phyloP scores from a whole-genome alignment of 495 filamentous ascomycete species.

The Penicillium fimorum region DNA sequence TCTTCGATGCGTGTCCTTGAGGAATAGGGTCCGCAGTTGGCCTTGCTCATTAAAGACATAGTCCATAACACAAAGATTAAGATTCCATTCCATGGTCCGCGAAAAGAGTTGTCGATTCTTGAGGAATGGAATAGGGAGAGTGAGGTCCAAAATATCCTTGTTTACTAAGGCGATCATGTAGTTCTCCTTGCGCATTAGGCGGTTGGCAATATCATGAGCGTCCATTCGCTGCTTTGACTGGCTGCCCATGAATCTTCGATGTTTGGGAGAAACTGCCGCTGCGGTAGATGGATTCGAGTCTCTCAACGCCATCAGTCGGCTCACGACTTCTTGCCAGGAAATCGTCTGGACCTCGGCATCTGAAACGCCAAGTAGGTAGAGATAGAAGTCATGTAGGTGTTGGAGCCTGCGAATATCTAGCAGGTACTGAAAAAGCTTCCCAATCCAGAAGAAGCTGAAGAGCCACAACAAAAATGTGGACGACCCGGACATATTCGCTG shows the following conservation, averaged over 20 bases:
- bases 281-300: conserved; percentile 86
- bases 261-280: conserved; percentile 56
- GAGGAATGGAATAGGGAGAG: conserved; percentile 80
- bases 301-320: conserved; percentile 79
- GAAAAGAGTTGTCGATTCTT: conserved; percentile 77
- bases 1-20: conserved; percentile 77
- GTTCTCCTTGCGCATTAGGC: conserved; percentile 94
- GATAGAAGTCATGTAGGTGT: conserved; percentile 85
- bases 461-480: conserved; percentile 81
- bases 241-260: conserved; percentile 69
- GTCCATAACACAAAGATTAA: conserved; percentile 85
- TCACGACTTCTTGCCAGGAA: conserved; percentile 92
- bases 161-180: conserved; percentile 96
- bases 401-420: conserved; percentile 72
- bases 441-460: conserved; percentile 84
- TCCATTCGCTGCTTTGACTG: conserved; percentile 95
- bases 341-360: conserved; percentile 95
- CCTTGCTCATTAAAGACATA: conserved; percentile 88
- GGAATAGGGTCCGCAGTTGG: conserved; percentile 76
- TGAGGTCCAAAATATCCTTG: conserved; percentile 88
- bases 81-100: conserved; percentile 79
- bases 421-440: conserved; percentile 70
- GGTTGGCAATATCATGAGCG: conserved; percentile 95
- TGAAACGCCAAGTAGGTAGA: conserved; percentile 78
- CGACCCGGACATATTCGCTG: conserved; percentile 76